Percentiles rank a stretch among this genome's conserved stretches.
These are phyloP conservation scores for Cyamopsis tetragonoloba DNA, from an alignment of 306 rosid genomes.

Conservation along the genomic window DNA sequence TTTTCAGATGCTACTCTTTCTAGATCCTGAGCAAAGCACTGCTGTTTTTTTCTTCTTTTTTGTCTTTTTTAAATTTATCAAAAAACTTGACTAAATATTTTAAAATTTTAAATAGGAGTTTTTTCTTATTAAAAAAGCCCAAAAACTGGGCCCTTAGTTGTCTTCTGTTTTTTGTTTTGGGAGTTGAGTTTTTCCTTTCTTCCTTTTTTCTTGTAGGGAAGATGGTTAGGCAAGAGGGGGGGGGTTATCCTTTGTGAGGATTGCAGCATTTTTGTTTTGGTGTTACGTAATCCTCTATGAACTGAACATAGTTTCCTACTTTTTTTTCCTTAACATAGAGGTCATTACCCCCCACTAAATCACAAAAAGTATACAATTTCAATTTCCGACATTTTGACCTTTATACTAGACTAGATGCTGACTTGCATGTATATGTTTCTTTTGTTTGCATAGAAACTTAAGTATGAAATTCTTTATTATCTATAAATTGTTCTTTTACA, in stretches of 20 bases:
- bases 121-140: too few relatives aligned
- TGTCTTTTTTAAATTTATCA: too few relatives aligned
- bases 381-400: neutral
- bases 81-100: too few relatives aligned
- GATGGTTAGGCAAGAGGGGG: too few relatives aligned
- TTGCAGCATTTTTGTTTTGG: neutral
- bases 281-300: neutral
- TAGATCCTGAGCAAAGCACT: too few relatives aligned
- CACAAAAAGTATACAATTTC: neutral
- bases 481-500: conserved; percentile 44
- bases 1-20: too few relatives aligned
- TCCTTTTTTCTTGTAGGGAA: too few relatives aligned
- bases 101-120: too few relatives aligned
- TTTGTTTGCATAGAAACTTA: neutral
- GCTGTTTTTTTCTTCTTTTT: too few relatives aligned
- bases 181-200: too few relatives aligned
- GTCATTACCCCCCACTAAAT: neutral
- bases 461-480: conserved; percentile 41
- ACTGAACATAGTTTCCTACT: neutral
- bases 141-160: too few relatives aligned
- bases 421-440: conserved; percentile 1
- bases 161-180: too few relatives aligned
- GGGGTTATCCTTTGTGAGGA: neutral
- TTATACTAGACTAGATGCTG: neutral
- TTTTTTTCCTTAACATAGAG: neutral